Conservation (phyloP, 306 rosid species). For the Potentilla sterilis region DNA sequence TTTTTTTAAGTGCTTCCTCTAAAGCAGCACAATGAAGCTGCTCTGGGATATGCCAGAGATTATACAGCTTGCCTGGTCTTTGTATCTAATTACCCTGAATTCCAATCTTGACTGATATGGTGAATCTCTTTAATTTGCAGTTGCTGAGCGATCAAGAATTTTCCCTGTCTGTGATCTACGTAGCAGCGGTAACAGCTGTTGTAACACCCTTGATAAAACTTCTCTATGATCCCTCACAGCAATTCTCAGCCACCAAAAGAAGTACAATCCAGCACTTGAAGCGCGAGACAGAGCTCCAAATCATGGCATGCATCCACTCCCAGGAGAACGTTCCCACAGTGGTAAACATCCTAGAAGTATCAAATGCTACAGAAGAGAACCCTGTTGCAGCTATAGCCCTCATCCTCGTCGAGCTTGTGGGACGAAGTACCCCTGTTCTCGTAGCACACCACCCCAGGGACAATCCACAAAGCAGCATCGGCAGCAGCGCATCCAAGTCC, state of each 20-base stretch:
- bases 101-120: background rate
- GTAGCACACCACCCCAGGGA: constrained; percentile 39
- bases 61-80: background rate
- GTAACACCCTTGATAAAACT: constrained; percentile 46
- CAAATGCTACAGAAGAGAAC: constrained; percentile 56
- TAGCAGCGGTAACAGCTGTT: constrained; percentile 34
- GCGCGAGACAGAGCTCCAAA: constrained; percentile 40
- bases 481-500: constrained; percentile 20
- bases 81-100: background rate
- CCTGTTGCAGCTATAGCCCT: constrained; percentile 42
- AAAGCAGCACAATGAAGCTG: background rate
- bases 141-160: constrained; percentile 41
- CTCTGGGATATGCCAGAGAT: background rate
- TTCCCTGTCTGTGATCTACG: constrained; percentile 37
- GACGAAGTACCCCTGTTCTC: constrained; percentile 50
- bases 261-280: constrained; percentile 47
- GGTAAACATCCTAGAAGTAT: constrained; percentile 53
- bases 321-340: constrained; percentile 44
- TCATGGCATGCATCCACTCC: constrained; percentile 52
- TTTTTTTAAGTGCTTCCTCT: background rate
- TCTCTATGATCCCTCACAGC: constrained; percentile 47
- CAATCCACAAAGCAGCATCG: background rate
- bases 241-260: constrained; percentile 33
- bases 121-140: constrained; percentile 28
- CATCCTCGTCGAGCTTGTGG: constrained; percentile 48